phyloP scores from a whole-genome alignment of 345 rosid genomes.

The Abelmoschus esculentus region DNA sequence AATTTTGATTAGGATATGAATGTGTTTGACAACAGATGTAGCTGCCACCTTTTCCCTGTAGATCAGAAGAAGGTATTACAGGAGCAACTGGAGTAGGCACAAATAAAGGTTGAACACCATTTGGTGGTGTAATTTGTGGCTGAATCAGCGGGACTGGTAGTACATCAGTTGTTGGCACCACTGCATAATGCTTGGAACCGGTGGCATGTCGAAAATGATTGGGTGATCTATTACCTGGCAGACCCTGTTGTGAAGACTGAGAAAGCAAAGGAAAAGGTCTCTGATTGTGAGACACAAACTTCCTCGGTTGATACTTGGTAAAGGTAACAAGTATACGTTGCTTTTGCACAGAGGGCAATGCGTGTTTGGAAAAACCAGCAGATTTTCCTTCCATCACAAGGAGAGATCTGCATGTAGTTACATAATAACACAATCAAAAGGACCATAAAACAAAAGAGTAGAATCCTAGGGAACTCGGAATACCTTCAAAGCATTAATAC shows the following conservation, averaged over 20 bases:
- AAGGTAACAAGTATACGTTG: slow-evolving; percentile 76
- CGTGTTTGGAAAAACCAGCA: slow-evolving; percentile 66
- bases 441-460: not conserved
- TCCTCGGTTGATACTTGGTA: slow-evolving; percentile 53
- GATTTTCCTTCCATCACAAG: slow-evolving; percentile 72
- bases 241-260: slow-evolving; percentile 51
- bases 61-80: slow-evolving; percentile 1
- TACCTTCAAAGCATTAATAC: not conserved
- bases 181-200: slow-evolving; percentile 47
- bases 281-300: slow-evolving; percentile 27
- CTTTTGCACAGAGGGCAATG: slow-evolving; percentile 54
- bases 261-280: slow-evolving; percentile 25
- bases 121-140: slow-evolving; percentile 48
- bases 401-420: slow-evolving; percentile 46
- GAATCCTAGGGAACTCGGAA: not conserved
- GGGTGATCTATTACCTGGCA: slow-evolving; percentile 44
- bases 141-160: slow-evolving; percentile 44
- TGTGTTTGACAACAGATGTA: slow-evolving; percentile 12
- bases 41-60: too few relatives aligned
- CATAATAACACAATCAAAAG: not conserved
- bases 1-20: not conserved
- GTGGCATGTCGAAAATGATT: slow-evolving; percentile 43
- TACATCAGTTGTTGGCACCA: slow-evolving; percentile 38
- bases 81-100: slow-evolving; percentile 41
- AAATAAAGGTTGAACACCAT: slow-evolving; percentile 46